Base-by-base conservation (phyloP, 352 stramenopile species). In the Discostella stelligera region DNA sequence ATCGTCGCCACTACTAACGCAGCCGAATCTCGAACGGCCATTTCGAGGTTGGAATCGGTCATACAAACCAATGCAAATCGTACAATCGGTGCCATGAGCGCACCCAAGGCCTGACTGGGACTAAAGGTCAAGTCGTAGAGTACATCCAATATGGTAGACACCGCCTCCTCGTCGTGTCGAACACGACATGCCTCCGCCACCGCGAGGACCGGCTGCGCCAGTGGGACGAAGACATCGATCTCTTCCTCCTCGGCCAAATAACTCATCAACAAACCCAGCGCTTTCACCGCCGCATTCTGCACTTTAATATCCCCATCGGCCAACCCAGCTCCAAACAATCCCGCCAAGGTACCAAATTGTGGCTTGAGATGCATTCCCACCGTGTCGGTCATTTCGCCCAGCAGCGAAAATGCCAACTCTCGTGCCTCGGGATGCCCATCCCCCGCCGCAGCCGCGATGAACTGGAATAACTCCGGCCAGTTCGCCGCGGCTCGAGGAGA, bases 401-500 rank as follows among this genome's bases (percentile, higher is more conserved):
- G 87, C 41, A 98, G 80, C 83, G 96, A 94, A 91, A 98, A 98
- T 61, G 88, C 91, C 73, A 98, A 91, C 84, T 98, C 90, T 13
- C 95, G 71, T 79, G 94, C 93, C 65, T 91, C 83, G 16, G 79
- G 62, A 70, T 89, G 93, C 64, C 89, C 77, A 82, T 94, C 95
- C 32, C 81, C 83, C 16, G 94, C 91, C 52, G 94, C 95, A 48
- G 89, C 92, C 64, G 95, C 96, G 68, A 98, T 96, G 80, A 98
- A 98, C 55, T 95, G 85, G 80, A 98, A 96, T 37, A 98, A 87
- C 79, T 98, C 95, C 0, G 94, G 93, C 95, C 95, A 98, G 50
- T 89, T 94, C 32, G 91, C 95, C 41, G 55, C 71, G 18, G 52
- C 55, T 25, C 54, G 27, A 25, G 66, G n/a, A 20, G 50, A 66